Evolutionary conservation across 495 filamentous ascomycete genomes (phyloP).

Genomic region (Coniosporium apollinis): DNA sequence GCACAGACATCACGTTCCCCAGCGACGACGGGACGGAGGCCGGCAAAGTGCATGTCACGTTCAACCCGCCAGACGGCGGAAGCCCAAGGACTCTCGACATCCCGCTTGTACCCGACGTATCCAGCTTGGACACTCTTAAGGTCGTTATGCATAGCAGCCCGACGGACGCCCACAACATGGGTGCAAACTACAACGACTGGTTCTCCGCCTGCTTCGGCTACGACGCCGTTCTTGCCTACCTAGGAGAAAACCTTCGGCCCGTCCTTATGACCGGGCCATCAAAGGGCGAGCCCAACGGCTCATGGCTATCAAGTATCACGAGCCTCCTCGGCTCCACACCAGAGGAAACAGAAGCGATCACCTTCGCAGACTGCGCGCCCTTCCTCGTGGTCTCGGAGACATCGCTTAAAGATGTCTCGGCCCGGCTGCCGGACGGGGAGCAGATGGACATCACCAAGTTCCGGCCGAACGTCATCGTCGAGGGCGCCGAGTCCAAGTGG

Average conservation of each 20-base stretch:
- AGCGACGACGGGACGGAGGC: conserved; percentile 9
- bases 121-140: conserved; percentile 31
- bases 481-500: conserved; percentile 39
- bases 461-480: conserved; percentile 69
- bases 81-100: conserved; percentile 31
- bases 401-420: conserved; percentile 49
- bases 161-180: conserved; percentile 52
- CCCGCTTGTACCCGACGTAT: conserved; percentile 39
- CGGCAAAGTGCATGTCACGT: conserved; percentile 39
- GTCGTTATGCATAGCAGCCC: conserved; percentile 47
- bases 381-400: conserved; percentile 54
- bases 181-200: conserved; percentile 47
- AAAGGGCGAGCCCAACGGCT: conserved; percentile 25
- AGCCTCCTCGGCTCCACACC: conserved; percentile 6
- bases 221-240: conserved; percentile 46
- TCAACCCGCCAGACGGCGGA: conserved; percentile 24
- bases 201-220: conserved; percentile 58
- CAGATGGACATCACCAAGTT: conserved; percentile 66
- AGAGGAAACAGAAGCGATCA: conserved; percentile 29
- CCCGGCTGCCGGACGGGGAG: conserved; percentile 36
- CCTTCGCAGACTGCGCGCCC: conserved; percentile 69
- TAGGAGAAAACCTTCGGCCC: conserved; percentile 42
- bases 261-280: conserved; percentile 36
- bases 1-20: conserved; percentile 34
- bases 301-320: conserved; percentile 25